phyloP scores from a whole-genome alignment of 768 basidiomycete genomes.

The Leucocoprinus leucothites region DNA sequence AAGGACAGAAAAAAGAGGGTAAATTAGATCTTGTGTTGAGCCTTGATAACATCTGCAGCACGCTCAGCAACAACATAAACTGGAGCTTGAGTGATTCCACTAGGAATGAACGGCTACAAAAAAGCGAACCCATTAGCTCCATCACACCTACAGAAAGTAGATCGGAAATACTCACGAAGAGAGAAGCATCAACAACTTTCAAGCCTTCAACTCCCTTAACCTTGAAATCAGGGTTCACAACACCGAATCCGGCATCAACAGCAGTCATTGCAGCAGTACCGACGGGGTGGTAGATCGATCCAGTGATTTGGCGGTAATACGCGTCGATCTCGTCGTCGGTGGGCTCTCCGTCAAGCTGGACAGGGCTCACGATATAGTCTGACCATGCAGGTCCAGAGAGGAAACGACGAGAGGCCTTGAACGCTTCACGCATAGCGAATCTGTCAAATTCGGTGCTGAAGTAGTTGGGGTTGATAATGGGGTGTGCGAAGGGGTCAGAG shows the following conservation, averaged over 20 bases:
- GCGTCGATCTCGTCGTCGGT: slow-evolving; percentile 28
- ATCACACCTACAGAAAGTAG: neutral
- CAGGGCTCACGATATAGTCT: slow-evolving; percentile 18
- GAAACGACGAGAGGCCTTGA: slow-evolving; percentile 18
- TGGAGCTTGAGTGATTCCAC: slow-evolving; percentile 17
- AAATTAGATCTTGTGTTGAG: neutral
- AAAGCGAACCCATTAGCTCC: neutral
- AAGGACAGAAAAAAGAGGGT: no score
- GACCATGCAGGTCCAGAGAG: slow-evolving; percentile 19
- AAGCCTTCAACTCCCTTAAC: slow-evolving; percentile 32
- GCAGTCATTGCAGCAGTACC: slow-evolving; percentile 28
- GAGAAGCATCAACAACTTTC: slow-evolving; percentile 35
- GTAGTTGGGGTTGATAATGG: slow-evolving; percentile 47
- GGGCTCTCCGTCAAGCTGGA: slow-evolving; percentile 2
- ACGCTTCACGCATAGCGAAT: slow-evolving; percentile 19
- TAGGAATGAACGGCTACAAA: slow-evolving; percentile 14
- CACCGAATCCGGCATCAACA: slow-evolving; percentile 17
- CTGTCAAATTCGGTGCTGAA: slow-evolving; percentile 45
- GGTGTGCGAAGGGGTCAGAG: slow-evolving; percentile 43
- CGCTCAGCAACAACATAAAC: slow-evolving; percentile 17
- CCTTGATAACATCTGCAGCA: slow-evolving; percentile 17
- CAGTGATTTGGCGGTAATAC: slow-evolving; percentile 20
- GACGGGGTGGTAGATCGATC: slow-evolving; percentile 23
- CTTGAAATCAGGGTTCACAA: slow-evolving; percentile 20
- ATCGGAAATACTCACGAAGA: slow-evolving; percentile 11